phyloP scores from a whole-genome alignment of 2,329 filamentous ascomycete species.

The Aspergillus awamori region DNA sequence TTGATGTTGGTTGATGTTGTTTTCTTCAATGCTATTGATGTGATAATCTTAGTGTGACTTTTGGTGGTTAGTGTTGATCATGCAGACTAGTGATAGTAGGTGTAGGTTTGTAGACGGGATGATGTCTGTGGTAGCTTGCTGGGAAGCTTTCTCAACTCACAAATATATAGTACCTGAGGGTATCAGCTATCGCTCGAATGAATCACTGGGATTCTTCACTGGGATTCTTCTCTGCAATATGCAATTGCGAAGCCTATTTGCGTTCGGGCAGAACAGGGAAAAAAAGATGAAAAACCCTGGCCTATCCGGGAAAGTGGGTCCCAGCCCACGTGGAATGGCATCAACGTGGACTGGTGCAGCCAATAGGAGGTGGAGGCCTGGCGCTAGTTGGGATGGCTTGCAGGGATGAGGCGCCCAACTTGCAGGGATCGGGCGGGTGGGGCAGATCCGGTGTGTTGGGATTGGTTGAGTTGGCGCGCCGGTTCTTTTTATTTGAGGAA shows the following conservation, averaged over 20 bases:
- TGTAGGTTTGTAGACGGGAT: no score
- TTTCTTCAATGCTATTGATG: neutral
- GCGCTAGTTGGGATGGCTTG: neutral
- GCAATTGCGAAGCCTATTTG: neutral
- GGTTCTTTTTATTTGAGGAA: neutral
- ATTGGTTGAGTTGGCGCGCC: neutral
- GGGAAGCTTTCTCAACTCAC: no score
- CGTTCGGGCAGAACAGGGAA: slow-evolving; percentile 2
- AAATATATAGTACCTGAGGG: no score
- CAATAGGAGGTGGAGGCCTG: neutral
- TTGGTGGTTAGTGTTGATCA: neutral
- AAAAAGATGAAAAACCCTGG: slow-evolving; percentile 11
- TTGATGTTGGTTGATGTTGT: neutral
- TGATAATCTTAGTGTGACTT: neutral
- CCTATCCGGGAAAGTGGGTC: slow-evolving; percentile 16
- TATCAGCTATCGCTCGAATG: no score
- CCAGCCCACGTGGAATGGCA: slow-evolving; percentile 5
- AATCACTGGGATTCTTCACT: no score
- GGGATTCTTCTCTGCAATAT: neutral
- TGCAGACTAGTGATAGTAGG: neutral
- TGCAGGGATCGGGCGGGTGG: slow-evolving; percentile 1
- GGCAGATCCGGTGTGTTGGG: neutral
- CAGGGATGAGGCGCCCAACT: neutral
- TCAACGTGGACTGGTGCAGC: neutral
- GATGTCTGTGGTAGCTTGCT: no score